These are phyloP conservation scores for Dactylellina cionopaga DNA, from an alignment of 2,329 filamentous ascomycete species.

Conservation along the genomic window DNA sequence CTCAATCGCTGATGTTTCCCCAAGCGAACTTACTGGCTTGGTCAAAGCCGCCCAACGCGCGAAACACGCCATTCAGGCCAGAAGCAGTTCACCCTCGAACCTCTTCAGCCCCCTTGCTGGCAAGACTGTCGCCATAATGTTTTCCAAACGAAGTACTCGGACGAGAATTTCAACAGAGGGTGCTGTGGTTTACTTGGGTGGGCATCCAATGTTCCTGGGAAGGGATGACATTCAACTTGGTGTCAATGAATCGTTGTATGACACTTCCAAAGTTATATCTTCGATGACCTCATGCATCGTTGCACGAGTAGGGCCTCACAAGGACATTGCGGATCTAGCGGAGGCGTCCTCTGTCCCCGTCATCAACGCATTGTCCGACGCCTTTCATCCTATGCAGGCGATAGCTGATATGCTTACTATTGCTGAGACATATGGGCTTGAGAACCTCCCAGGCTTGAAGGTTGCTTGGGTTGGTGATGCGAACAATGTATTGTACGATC, in stretches of 20 bases:
- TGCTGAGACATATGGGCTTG: slow-evolving; percentile 69
- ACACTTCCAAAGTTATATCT: slow-evolving; percentile 92
- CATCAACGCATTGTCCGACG: slow-evolving; percentile 87
- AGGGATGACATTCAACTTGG: slow-evolving; percentile 96
- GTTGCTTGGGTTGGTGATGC: slow-evolving; percentile 96
- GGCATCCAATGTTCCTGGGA: slow-evolving; percentile 94
- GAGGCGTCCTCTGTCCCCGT: slow-evolving; percentile 80
- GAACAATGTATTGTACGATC: slow-evolving; percentile 95
- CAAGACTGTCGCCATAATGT: slow-evolving; percentile 91
- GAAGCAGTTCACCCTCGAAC: slow-evolving; percentile 59
- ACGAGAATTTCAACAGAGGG: slow-evolving; percentile 94
- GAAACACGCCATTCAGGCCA: slow-evolving; percentile 80
- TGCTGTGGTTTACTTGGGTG: slow-evolving; percentile 86
- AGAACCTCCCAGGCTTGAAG: slow-evolving; percentile 68
- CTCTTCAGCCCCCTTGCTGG: slow-evolving; percentile 72
- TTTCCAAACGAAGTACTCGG: slow-evolving; percentile 93
- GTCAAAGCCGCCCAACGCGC: slow-evolving; percentile 82
- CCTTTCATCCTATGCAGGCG: slow-evolving; percentile 92
- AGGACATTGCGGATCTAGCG: slow-evolving; percentile 76
- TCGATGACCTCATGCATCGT: slow-evolving; percentile 89
- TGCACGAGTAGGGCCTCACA: slow-evolving; percentile 79
- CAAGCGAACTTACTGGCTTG: slow-evolving; percentile 80
- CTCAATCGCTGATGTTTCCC: slow-evolving; percentile 85
- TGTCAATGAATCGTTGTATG: slow-evolving; percentile 93
- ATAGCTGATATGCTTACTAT: slow-evolving; percentile 95